Conservation (phyloP, 2,329 filamentous ascomycete genomes). For the Uncinocarpus reesii region DNA sequence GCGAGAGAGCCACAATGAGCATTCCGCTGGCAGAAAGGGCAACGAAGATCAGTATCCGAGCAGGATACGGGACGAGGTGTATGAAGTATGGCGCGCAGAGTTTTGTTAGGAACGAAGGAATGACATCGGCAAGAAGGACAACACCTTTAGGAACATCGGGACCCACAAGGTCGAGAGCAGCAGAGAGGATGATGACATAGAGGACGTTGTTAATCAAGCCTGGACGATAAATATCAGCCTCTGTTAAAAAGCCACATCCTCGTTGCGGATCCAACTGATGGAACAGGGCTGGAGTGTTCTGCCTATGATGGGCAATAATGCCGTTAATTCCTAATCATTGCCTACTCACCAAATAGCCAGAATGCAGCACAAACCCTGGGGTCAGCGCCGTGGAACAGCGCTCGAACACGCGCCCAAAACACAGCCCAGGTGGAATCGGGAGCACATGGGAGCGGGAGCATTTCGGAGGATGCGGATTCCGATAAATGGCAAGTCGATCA, state of each 20-base stretch:
- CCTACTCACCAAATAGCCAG: conserved; percentile 76
- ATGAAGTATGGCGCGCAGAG: conserved; percentile 89
- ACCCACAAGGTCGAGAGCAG: conserved; percentile 89
- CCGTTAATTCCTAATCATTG: neutral
- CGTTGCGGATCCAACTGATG: no score
- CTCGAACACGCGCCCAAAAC: conserved; percentile 55
- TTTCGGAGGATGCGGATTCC: conserved; percentile 13
- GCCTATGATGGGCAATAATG: no score
- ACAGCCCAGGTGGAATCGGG: conserved; percentile 61
- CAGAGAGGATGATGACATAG: conserved; percentile 92
- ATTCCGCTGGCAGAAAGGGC: conserved; percentile 70
- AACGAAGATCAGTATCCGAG: conserved; percentile 65
- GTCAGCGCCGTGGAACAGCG: conserved; percentile 57
- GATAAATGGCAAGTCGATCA: neutral
- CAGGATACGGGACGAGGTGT: conserved; percentile 67
- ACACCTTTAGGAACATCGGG: conserved; percentile 76
- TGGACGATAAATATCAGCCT: conserved; percentile 27
- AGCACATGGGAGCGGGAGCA: conserved; percentile 47
- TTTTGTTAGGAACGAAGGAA: conserved; percentile 82
- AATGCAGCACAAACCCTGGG: conserved; percentile 67
- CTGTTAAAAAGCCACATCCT: no score
- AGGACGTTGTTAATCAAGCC: conserved; percentile 94
- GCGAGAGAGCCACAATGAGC: conserved; percentile 76
- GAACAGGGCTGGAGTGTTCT: no score
- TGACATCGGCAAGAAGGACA: conserved; percentile 83